Evolutionary conservation across 768 basidiomycete genomes (phyloP).

Genomic region (Pleurotus citrinopileatus): DNA sequence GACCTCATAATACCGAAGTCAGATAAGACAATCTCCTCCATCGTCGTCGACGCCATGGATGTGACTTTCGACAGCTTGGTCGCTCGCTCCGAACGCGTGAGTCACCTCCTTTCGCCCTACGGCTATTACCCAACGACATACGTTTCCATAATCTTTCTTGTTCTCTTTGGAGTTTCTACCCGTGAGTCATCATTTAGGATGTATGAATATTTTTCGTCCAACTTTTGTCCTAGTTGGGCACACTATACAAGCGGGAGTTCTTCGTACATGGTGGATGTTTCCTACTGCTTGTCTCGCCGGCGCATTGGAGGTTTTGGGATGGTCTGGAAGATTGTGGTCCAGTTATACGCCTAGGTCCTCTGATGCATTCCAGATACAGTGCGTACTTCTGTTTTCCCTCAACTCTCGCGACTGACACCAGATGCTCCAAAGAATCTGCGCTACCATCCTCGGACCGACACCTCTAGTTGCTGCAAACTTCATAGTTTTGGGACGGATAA

Average conservation of each 20-base stretch:
- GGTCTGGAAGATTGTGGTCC: slow-evolving; percentile 55
- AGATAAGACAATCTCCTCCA: too few species aligned
- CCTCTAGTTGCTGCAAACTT: slow-evolving; percentile 58
- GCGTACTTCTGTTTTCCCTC: slow-evolving; percentile 19
- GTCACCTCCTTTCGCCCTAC: slow-evolving; percentile 16
- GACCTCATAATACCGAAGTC: too few species aligned
- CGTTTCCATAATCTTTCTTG: slow-evolving; percentile 24
- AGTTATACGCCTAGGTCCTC: slow-evolving; percentile 22
- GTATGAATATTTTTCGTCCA: slow-evolving; percentile 35
- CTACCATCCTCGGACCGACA: slow-evolving; percentile 52
- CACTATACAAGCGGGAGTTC: slow-evolving; percentile 38
- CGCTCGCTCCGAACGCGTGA: background rate
- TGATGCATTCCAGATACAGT: slow-evolving; percentile 40
- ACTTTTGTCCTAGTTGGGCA: slow-evolving; percentile 52
- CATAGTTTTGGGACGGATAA: slow-evolving; percentile 47
- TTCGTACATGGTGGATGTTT: slow-evolving; percentile 50
- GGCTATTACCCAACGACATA: slow-evolving; percentile 22
- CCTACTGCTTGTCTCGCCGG: slow-evolving; percentile 47
- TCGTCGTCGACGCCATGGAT: slow-evolving; percentile 25
- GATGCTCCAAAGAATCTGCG: slow-evolving; percentile 28
- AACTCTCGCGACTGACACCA: background rate
- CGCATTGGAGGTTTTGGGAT: slow-evolving; percentile 49
- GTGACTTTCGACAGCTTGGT: background rate
- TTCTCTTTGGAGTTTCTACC: slow-evolving; percentile 37
- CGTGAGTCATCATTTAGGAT: slow-evolving; percentile 25